Evolutionary conservation across 345 rosid genomes (phyloP).

Genomic region (Triadica sebifera): DNA sequence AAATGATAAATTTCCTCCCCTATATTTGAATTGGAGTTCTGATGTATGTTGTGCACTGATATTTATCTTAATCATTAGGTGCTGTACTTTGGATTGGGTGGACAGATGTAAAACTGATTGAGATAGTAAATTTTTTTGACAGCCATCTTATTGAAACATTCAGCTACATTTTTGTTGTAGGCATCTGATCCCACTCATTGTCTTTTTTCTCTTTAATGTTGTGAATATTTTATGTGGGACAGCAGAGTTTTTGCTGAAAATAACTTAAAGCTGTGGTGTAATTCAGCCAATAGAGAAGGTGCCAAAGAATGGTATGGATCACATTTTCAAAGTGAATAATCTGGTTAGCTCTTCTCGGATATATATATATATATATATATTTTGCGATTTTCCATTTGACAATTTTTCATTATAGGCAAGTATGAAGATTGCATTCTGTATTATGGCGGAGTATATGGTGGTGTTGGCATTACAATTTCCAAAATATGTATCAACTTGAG

Average conservation of each 20-base stretch:
- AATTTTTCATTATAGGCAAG: neutral
- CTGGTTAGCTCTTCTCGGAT: neutral
- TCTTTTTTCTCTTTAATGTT: neutral
- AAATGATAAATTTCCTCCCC: neutral
- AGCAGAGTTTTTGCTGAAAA: neutral
- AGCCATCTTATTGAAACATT: neutral
- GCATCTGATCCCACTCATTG: neutral
- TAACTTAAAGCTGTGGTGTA: neutral
- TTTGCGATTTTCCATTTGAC: neutral
- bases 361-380: too few species aligned
- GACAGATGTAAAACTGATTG: neutral
- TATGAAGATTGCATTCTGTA: neutral
- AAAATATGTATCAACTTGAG: too few species aligned
- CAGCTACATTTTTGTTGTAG: too few species aligned
- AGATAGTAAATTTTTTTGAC: neutral
- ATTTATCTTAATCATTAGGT: neutral
- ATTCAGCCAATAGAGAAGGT: neutral
- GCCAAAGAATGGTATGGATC: neutral
- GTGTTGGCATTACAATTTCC: too few species aligned
- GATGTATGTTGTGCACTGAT: conserved; percentile 1
- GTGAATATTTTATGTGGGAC: neutral
- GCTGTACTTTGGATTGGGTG: neutral
- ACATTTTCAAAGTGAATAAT: too few species aligned
- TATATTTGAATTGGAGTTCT: neutral
- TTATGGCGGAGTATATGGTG: too few species aligned